Base-by-base conservation (phyloP, 169 alveolate species). In the Cytauxzoon felis region DNA sequence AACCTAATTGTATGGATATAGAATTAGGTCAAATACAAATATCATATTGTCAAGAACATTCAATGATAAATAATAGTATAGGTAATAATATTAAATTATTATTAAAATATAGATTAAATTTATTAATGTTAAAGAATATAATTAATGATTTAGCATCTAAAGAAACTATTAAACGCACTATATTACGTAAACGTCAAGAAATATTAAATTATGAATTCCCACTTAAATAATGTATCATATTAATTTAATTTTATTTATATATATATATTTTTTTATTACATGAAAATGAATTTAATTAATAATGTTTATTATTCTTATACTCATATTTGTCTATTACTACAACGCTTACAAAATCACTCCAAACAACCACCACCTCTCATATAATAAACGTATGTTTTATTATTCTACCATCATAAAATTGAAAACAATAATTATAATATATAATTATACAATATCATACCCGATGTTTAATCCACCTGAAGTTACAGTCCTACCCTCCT, bases 121-220 rank as follows among this genome's bases (percentile, higher is more conserved):
- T 73, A 43, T 13, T 45, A 27, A 33, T 73, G 58, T 29, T 61
- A 27, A 53, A 38, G 8, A 56, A 61, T 27, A 18, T 66, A 27
- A 45, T 58, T n/a, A 47, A 26, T 0, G 86, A 76, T 33, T 11
- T 76, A 27, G 57, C 68, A 7, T 21, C 68, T 29, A 64, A 86
- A 26, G 90, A 86, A 42, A 34, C 76, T 6, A 78, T 80, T 36
- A 51, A 67, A 73, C 62, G 84, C 27, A 53, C 87, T 38, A 76
- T 85, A 70, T 27, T 78, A 29, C 59, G 85, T 32, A 80, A 86
- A 80, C 54, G 87, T 38, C 79, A 82, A 36, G 87, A 82, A 65
- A 54, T 84, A 34, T 81, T 81, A 26, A 82, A 84, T 45, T 51
- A 62, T 23, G 81, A 58, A 21, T 86, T 36, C 60, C 91, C 91